Base-by-base conservation (phyloP, 192 early-diverging fungal species). In the Dissophora globulifera region DNA sequence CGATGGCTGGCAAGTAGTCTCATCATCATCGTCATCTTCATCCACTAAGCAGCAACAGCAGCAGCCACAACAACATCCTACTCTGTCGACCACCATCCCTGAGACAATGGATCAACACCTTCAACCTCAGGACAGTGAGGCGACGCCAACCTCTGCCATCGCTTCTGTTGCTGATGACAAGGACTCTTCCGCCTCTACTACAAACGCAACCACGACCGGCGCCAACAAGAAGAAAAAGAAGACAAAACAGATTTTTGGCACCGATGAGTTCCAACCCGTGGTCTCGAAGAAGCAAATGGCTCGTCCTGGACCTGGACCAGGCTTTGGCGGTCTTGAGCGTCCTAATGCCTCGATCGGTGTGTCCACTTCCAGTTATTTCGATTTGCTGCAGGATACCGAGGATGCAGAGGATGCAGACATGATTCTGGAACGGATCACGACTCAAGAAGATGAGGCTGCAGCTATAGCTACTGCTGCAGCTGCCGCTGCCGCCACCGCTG, bases 221-320 rank as follows among this genome's bases (percentile, higher is more conserved):
- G 43, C 46, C n/a, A n/a, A n/a, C n/a, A n/a, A n/a, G n/a, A n/a
- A n/a, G n/a, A 76, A 76, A 50, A 61, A 65, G 58, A 76, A 76
- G 47, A 76, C 66, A 54, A 76, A 76, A 49, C 69, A 74, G 58
- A 76, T 76, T 53, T 76, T 76, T 67, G 72, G 72, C 26, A 76
- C 72, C 1, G 72, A 76, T 47, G 72, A 76, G 58, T 76, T 76
- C 53, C 72, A 76, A 26, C 72, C 72, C 45, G 72, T 76, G 13
- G 64, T 76, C 46, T 76, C 72, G 42, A 76, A 62, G 58, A 76
- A 76, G 58, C 72, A 76, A 20, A 64, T 67, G 33, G 72, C 63
- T 40, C 72, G 63, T 38, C 46, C 58, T 35, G 59, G 58, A n/a
- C n/a, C n/a, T n/a, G n/a, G n/a, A n/a, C n/a, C n/a, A n/a, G n/a